A percentile compares a stretch with the other conserved stretches of the same genome.
Conservation (phyloP, 2,329 filamentous ascomycete genomes). For the Lasiodiplodia citricola region DNA sequence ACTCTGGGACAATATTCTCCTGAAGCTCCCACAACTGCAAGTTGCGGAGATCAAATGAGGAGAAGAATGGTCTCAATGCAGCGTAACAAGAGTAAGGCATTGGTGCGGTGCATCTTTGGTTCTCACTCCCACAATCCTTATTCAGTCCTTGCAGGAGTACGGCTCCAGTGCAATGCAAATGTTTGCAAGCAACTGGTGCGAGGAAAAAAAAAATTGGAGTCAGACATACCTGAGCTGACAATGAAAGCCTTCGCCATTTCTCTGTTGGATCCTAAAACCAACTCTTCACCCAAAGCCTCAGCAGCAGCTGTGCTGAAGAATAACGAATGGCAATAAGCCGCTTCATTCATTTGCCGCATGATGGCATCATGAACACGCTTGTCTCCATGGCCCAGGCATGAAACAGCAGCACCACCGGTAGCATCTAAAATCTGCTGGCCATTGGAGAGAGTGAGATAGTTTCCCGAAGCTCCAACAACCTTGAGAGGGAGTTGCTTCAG, state of each 20-base stretch:
- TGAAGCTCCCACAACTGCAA: neutral
- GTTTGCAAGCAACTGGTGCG: neutral
- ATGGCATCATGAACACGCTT: constrained; percentile 66
- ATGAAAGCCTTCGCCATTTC: constrained; percentile 62
- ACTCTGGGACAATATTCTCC: neutral
- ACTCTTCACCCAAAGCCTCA: constrained; percentile 57
- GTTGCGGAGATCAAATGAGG: too few relatives aligned
- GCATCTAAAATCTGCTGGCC: constrained; percentile 72
- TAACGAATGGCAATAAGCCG: constrained; percentile 64
- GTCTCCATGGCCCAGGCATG: constrained; percentile 72
- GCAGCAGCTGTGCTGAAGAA: constrained; percentile 62
- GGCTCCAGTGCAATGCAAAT: neutral
- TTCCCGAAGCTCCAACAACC: constrained; percentile 56
- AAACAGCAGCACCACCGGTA: constrained; percentile 74
- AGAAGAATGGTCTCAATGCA: too few relatives aligned
- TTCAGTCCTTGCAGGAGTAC: neutral
- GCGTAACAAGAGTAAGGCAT: neutral
- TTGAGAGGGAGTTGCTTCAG: constrained; percentile 53
- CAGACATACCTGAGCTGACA: constrained; percentile 59
- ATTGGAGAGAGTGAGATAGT: constrained; percentile 58
- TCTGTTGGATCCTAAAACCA: constrained; percentile 58
- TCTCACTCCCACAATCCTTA: neutral
- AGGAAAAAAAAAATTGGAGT: neutral
- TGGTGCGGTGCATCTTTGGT: neutral
- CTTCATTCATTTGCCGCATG: constrained; percentile 61